Evolutionary conservation across 2,329 filamentous ascomycete genomes (phyloP).

Genomic region (Thielaviopsis musarum): DNA sequence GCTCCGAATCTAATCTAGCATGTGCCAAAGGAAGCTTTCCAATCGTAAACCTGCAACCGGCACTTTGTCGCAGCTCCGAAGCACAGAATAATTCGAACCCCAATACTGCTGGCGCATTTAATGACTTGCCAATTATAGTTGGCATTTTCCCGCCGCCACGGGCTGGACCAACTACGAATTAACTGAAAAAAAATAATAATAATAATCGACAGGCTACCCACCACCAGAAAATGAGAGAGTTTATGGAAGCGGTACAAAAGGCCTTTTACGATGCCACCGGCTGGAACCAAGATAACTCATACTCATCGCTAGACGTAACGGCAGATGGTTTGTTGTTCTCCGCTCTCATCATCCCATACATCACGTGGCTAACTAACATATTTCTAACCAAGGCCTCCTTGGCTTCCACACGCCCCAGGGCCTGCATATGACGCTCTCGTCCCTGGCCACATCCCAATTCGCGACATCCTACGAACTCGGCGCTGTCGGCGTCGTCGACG

Average conservation of each 20-base stretch:
- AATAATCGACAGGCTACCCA: neutral
- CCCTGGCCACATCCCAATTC: constrained; percentile 81
- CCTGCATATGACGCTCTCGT: constrained; percentile 72
- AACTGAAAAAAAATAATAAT: neutral
- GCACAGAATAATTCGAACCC: neutral
- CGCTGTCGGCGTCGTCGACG: constrained; percentile 80
- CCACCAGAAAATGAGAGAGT: constrained; percentile 58
- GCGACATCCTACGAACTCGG: constrained; percentile 87
- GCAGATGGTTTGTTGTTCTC: constrained; percentile 44
- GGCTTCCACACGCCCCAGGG: constrained; percentile 78
- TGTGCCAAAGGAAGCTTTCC: neutral
- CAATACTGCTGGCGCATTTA: neutral
- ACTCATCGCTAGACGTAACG: constrained; percentile 70
- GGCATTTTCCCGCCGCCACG: neutral
- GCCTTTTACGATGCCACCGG: constrained; percentile 74
- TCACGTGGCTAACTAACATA: neutral
- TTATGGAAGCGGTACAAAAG: constrained; percentile 92
- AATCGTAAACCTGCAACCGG: neutral
- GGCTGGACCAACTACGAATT: neutral
- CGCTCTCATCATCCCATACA: constrained; percentile 13
- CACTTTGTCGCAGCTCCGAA: neutral
- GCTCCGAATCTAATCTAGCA: neutral
- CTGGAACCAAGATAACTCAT: constrained; percentile 87
- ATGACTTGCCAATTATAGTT: neutral
- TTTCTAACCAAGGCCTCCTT: constrained; percentile 46